Percentiles rank a stretch among this genome's conserved stretches.
Conservation (phyloP, 2,329 filamentous ascomycete genomes). For the Fusarium secorum region DNA sequence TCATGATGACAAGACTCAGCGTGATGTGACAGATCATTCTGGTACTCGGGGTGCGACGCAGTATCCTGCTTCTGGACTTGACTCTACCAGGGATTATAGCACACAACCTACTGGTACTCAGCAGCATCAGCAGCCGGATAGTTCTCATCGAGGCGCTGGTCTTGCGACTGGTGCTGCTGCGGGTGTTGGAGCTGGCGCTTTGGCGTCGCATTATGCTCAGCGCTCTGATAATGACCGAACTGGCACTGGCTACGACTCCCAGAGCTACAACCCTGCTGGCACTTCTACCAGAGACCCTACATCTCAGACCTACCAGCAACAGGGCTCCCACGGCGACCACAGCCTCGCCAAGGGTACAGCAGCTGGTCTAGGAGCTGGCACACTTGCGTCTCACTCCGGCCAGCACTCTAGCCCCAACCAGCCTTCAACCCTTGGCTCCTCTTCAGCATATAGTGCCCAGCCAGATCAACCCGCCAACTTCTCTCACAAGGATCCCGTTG, state of each 20-base stretch:
- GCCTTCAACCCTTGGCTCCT: background rate
- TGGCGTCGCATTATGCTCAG: background rate
- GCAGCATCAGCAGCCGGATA: no score
- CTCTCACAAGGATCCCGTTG: background rate
- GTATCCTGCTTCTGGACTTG: slow-evolving; percentile 4
- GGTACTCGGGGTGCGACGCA: background rate
- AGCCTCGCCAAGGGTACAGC: background rate
- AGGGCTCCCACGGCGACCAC: background rate
- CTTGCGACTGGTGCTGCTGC: background rate
- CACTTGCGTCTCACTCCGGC: background rate
- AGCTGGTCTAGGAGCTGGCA: background rate
- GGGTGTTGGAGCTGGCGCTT: slow-evolving; percentile 10
- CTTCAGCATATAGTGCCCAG: background rate
- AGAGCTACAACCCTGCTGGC: background rate
- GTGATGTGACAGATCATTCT: background rate
- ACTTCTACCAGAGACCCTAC: background rate
- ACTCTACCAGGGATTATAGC: background rate
- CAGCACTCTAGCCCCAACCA: background rate
- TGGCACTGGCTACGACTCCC: background rate
- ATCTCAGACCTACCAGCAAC: background rate
- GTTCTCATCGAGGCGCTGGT: background rate
- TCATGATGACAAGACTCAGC: slow-evolving; percentile 3
- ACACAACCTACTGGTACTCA: background rate
- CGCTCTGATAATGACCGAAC: background rate
- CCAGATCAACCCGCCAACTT: background rate